phyloP scores from a whole-genome alignment of 2,329 filamentous ascomycete species.

The Curvularia spicifera region DNA sequence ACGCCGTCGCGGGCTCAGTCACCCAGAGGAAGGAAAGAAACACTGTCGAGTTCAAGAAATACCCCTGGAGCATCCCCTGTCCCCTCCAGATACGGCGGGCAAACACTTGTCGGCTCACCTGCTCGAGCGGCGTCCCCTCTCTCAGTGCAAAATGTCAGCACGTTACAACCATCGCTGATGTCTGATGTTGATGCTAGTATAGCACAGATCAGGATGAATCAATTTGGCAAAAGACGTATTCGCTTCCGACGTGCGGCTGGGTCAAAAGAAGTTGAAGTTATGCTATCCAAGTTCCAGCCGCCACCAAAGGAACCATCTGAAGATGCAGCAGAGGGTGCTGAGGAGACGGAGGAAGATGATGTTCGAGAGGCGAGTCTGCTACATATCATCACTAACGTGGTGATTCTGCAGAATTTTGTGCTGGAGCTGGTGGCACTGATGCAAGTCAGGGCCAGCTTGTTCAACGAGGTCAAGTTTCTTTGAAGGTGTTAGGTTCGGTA shows the following conservation, averaged over 20 bases:
- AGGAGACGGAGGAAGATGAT: constrained; percentile 33
- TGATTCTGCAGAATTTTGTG: constrained; percentile 59
- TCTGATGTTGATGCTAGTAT: constrained; percentile 45
- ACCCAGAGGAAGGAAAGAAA: constrained; percentile 47
- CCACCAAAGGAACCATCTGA: constrained; percentile 39
- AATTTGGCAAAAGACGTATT: constrained; percentile 46
- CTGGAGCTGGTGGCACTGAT: constrained; percentile 57
- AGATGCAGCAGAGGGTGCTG: constrained; percentile 23
- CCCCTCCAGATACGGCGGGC: constrained; percentile 30
- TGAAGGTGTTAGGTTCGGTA: constrained; percentile 21
- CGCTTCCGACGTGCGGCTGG: constrained; percentile 40
- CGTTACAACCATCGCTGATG: constrained; percentile 44
- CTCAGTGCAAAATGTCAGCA: constrained; percentile 34
- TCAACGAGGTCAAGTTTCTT: constrained; percentile 54
- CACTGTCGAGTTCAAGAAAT: constrained; percentile 27
- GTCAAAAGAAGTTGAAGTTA: constrained; percentile 39
- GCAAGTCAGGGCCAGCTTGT: constrained; percentile 57
- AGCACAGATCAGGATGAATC: constrained; percentile 37
- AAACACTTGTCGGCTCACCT: constrained; percentile 39
- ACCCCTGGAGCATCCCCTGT: constrained; percentile 12
- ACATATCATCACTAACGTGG: constrained; percentile 59
- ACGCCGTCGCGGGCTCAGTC: constrained; percentile 45
- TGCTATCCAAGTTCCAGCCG: constrained; percentile 46
- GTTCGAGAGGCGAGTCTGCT: constrained; percentile 54
- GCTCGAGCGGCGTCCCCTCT: constrained; percentile 39